A percentile compares a stretch with the other conserved stretches of the same genome.
Evolutionary conservation across 2,329 filamentous ascomycete genomes (phyloP).

Genomic region (Epicoccum nigrum): DNA sequence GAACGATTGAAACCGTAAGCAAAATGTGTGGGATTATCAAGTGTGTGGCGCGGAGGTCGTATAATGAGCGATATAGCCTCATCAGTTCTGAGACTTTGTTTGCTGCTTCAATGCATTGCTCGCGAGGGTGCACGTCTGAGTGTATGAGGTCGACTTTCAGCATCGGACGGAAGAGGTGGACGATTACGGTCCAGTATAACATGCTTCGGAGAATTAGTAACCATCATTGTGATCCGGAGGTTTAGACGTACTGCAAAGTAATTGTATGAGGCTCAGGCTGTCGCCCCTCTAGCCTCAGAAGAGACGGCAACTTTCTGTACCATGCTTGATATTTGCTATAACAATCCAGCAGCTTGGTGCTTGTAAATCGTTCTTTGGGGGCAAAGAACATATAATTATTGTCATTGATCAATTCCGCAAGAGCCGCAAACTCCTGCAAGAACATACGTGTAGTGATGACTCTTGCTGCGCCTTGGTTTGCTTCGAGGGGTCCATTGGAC

Average conservation of each 20-base stretch:
- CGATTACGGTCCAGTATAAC: constrained; percentile 73
- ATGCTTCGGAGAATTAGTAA: constrained; percentile 50
- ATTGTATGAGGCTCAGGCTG: constrained; percentile 72
- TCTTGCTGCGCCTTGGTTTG: constrained; percentile 17
- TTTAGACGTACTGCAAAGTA: constrained; percentile 71
- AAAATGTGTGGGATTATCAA: constrained; percentile 50
- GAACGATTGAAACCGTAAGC: constrained; percentile 52
- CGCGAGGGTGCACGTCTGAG: constrained; percentile 67
- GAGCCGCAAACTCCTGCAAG: constrained; percentile 65
- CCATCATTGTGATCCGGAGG: background rate
- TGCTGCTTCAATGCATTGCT: constrained; percentile 64
- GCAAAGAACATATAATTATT: constrained; percentile 75
- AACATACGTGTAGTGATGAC: constrained; percentile 45
- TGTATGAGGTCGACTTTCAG: constrained; percentile 66
- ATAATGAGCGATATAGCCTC: constrained; percentile 52
- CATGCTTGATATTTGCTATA: constrained; percentile 74
- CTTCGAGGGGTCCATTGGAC: constrained; percentile 57
- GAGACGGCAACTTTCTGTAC: constrained; percentile 71
- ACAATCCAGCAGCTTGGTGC: constrained; percentile 65
- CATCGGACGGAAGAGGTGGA: constrained; percentile 75
- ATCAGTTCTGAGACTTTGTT: constrained; percentile 53
- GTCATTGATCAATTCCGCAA: constrained; percentile 76
- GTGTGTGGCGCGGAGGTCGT: constrained; percentile 50
- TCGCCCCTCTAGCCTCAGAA: constrained; percentile 58
- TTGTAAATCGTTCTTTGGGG: constrained; percentile 68